Conservation (phyloP, 106 monocot species). For the Allium sativum region DNA sequence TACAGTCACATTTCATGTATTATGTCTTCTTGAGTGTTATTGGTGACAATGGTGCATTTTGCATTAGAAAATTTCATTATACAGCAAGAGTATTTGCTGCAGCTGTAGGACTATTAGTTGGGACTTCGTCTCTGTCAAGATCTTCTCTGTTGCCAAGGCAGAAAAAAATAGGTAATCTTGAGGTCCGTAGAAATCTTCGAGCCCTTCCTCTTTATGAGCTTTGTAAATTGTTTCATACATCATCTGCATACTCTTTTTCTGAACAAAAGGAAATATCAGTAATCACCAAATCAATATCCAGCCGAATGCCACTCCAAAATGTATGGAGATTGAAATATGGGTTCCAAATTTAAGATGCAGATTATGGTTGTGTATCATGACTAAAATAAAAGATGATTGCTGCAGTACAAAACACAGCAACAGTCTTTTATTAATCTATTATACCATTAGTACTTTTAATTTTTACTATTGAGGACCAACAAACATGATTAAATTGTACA, state of each 20-base stretch:
- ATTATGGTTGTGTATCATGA: neutral
- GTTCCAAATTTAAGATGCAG: neutral
- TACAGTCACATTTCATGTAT: no score
- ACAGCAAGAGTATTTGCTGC: constrained; percentile 43
- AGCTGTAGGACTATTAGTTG: constrained; percentile 11
- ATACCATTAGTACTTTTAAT: no score
- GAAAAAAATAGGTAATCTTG: constrained; percentile 96
- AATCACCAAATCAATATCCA: no score
- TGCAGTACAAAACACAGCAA: no score
- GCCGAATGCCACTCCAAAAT: no score
- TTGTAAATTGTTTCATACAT: constrained; percentile 92
- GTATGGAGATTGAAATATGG: no score
- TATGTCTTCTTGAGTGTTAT: no score
- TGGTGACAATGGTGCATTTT: no score
- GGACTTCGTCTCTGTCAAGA: constrained; percentile 14
- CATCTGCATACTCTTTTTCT: constrained; percentile 98
- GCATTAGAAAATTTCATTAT: no score
- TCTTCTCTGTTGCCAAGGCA: constrained; percentile 94
- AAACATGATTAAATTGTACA: neutral
- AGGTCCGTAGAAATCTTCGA: constrained; percentile 58
- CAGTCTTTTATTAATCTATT: no score
- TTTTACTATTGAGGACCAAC: no score
- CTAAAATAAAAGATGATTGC: neutral
- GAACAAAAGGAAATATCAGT: constrained; percentile 9
- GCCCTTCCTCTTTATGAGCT: constrained; percentile 76